Base-by-base conservation (phyloP, 768 basidiomycete genomes). In the Pulveroboletus sp. region DNA sequence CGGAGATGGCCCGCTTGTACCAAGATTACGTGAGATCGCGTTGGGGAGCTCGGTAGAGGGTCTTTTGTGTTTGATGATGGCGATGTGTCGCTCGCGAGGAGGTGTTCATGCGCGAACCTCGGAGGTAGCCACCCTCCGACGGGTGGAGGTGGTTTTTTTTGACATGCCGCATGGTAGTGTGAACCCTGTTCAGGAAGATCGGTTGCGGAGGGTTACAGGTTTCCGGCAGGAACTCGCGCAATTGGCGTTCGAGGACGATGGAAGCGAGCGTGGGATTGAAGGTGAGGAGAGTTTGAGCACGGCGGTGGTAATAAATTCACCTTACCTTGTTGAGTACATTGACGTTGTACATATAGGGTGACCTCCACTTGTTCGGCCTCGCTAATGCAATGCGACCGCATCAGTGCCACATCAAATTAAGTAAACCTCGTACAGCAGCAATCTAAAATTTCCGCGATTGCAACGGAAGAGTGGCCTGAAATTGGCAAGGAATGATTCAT, bases 41-140 rank as follows among this genome's bases (percentile, higher is more conserved):
- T 19, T 61, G 50, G 56, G 43, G 31, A 61, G 46, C 52, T 56
- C 56, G 24, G 41, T 40, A 25, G 51, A 50, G 29, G 35, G 21
- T 1, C 45, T 38, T 43, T 24, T 62, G 27, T 43, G 51, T 5
- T 17, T 31, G 38, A 44, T 60, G 25, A n/a, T 45, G 38, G 25
- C 29, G 6, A 54, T 52, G 52, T 35, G 45, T 31, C 45, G 43
- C n/a, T 58, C 52, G 11, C 56, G 50, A 8, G 23, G 20, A 14
- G 53, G 43, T 5, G 14, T 40, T 13, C n/a, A n/a, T 21, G 55
- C 47, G 4, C 39, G 36, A 17, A 38, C 47, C 33, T 40, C 45
- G 2, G 43, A 36, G 12, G 41, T 43, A 14, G 41, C 48, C 16
- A 5, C 50, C 6, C 51, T 62, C 34, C 49, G 29, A 42, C 38